Conservation (phyloP, 768 basidiomycete species). For the Chiua virens region DNA sequence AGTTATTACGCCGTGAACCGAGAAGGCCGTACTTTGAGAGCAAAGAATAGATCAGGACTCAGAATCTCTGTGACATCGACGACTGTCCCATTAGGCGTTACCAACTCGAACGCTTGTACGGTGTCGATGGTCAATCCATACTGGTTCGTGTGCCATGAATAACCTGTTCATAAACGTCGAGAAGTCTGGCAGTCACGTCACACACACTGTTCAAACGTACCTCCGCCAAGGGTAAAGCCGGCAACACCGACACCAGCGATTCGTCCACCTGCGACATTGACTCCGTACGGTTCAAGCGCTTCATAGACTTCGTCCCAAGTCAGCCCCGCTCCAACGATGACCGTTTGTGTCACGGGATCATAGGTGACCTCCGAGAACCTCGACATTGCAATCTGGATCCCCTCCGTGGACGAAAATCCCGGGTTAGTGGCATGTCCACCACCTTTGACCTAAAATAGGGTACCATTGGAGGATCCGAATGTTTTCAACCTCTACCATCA, state of each 20-base stretch:
- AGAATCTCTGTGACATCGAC: slow-evolving; percentile 31
- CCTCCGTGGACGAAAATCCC: no score
- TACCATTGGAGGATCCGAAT: no score
- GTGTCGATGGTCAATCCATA: no score
- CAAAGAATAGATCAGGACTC: slow-evolving; percentile 40
- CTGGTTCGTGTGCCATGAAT: slow-evolving; percentile 59
- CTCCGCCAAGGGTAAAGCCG: slow-evolving; percentile 52
- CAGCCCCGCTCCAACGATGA: slow-evolving; percentile 37
- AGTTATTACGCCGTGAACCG: background rate
- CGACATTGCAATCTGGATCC: no score
- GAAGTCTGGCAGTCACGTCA: background rate
- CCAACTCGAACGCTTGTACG: no score
- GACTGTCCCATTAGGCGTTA: slow-evolving; percentile 43
- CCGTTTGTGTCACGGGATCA: slow-evolving; percentile 38
- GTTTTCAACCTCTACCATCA: background rate
- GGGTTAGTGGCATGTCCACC: no score
- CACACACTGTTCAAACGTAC: no score
- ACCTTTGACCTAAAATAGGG: slow-evolving; percentile 46
- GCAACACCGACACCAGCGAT: slow-evolving; percentile 57
- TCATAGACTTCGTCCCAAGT: slow-evolving; percentile 66
- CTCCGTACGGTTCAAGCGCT: slow-evolving; percentile 40
- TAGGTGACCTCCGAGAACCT: slow-evolving; percentile 47
- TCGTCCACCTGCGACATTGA: slow-evolving; percentile 54
- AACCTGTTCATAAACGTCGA: slow-evolving; percentile 37
- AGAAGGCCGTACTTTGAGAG: slow-evolving; percentile 33